Percentiles rank a stretch among this genome's conserved stretches.
Conservation (phyloP, 2,329 filamentous ascomycete species). For the Bisporella sp. region DNA sequence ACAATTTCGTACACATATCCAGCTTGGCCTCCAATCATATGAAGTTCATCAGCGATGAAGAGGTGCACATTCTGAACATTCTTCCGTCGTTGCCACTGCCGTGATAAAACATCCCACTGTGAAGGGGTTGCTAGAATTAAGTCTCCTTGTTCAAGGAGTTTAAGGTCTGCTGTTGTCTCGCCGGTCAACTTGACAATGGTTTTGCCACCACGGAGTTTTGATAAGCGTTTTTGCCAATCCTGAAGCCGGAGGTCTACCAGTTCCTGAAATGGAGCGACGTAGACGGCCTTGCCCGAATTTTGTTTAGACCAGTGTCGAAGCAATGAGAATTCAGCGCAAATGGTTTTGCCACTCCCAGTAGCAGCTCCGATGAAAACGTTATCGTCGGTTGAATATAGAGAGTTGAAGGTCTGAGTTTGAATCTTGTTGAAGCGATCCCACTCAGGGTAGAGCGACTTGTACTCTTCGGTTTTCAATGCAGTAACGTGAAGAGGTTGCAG, state of each 20-base stretch:
- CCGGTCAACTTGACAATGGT: constrained; percentile 89
- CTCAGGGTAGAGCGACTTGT: constrained; percentile 70
- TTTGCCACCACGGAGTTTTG: constrained; percentile 71
- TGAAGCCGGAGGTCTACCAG: constrained; percentile 74
- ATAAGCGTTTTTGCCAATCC: constrained; percentile 78
- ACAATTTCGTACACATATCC: constrained; percentile 94
- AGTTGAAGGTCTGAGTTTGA: constrained; percentile 95
- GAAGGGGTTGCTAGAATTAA: constrained; percentile 85
- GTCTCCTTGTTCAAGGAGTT: constrained; percentile 80
- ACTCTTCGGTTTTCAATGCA: constrained; percentile 81
- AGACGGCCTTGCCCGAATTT: constrained; percentile 74
- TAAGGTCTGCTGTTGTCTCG: constrained; percentile 84
- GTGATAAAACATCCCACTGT: constrained; percentile 93
- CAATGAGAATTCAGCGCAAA: constrained; percentile 91
- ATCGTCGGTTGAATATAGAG: constrained; percentile 82
- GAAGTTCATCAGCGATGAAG: constrained; percentile 92
- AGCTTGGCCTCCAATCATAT: constrained; percentile 78
- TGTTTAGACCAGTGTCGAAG: constrained; percentile 77
- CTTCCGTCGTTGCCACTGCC: constrained; percentile 95
- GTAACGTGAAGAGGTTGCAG: constrained; percentile 85
- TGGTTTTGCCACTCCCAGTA: constrained; percentile 91
- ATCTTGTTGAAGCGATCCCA: constrained; percentile 94
- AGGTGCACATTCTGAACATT: constrained; percentile 86
- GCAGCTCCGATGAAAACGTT: constrained; percentile 92
- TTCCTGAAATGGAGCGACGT: constrained; percentile 92